Evolutionary conservation across 257 asterid genomes (phyloP), one percentile per base, ranked within the genome.

Genomic region (Nicotiana obtusifolia): DNA sequence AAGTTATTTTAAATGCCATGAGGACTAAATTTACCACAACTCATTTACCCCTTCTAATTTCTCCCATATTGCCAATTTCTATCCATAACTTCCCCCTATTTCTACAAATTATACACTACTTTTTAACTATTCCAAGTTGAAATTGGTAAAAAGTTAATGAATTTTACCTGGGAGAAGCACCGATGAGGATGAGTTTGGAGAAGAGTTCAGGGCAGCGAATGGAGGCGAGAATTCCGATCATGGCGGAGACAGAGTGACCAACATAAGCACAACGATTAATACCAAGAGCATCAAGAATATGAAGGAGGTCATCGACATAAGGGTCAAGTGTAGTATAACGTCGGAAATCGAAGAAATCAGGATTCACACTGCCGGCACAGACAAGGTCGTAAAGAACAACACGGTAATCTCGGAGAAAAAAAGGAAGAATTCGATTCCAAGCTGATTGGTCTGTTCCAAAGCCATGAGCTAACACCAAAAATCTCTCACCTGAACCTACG

Each of bases 341-440:
- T n/a, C 83, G 84, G 87, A 90, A 95, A 86, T 93, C 95, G 85
- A 95, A 95, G 90, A 85, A 85, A 68, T 95, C 99, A 9, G 99
- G 99, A 85, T 93, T 95, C 52, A 95, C 99, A 10, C 97, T 92
- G 83, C 99, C 99, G 64, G 99, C 99, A 80, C 99, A 95, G n/a
- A 91, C 98, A 33, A 95, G 92, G 82, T 95, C 99, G 61, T 87
- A 95, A 28, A 93, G 91, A 3, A 95, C 88, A 17, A 95, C 89
- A 41, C 90, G 88, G 84, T 92, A 90, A 24, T 95, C 97, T 24
- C 91, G 88, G 33, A 85, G 67, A 86, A 95, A 89, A 75, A 81
- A 91, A 1, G 97, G 99, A 16, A 94, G 87, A 87, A 95, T 91
- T 66, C 96, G 90, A 75, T 92, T 90, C 98, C 99, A 95, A 7